phyloP scores from a whole-genome alignment of 257 asterid genomes.

The Anisodus acutangulus region DNA sequence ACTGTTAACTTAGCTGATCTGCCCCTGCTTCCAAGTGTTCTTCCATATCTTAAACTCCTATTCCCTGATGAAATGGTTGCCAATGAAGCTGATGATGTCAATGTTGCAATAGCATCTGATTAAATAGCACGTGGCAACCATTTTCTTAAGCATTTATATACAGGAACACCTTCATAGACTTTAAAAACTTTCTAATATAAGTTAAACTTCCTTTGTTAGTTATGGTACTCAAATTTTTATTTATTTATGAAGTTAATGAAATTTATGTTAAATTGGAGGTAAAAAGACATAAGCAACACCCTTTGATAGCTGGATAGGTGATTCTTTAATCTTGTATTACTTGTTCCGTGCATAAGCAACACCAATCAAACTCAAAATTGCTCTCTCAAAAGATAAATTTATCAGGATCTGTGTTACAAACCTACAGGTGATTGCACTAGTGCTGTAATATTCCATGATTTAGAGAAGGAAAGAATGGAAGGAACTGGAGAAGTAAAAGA shows the following conservation, averaged over 20 bases:
- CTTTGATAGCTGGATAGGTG: not conserved
- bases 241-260: not conserved
- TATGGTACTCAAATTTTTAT: not conserved
- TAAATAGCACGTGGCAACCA: not conserved
- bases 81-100: slow-evolving; percentile 71
- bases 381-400: not conserved
- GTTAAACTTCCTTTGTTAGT: not conserved
- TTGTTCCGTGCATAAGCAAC: not conserved
- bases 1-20: slow-evolving; percentile 68
- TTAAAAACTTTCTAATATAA: not conserved
- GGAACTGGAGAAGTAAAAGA: not conserved
- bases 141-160: not conserved
- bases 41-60: slow-evolving; percentile 71
- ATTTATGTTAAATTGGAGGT: not conserved
- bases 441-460: not conserved
- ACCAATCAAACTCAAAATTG: not conserved
- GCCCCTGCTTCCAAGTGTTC: slow-evolving; percentile 70
- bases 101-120: slow-evolving; percentile 35
- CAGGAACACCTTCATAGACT: not conserved
- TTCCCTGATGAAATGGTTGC: slow-evolving; percentile 67
- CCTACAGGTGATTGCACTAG: not conserved
- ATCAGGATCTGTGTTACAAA: not conserved
- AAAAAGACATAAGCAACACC: too few species aligned
- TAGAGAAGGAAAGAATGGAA: not conserved
- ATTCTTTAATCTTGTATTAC: not conserved